Conservation (phyloP, 2,329 filamentous ascomycete genomes). For the Chrysoporthe austroafricana region DNA sequence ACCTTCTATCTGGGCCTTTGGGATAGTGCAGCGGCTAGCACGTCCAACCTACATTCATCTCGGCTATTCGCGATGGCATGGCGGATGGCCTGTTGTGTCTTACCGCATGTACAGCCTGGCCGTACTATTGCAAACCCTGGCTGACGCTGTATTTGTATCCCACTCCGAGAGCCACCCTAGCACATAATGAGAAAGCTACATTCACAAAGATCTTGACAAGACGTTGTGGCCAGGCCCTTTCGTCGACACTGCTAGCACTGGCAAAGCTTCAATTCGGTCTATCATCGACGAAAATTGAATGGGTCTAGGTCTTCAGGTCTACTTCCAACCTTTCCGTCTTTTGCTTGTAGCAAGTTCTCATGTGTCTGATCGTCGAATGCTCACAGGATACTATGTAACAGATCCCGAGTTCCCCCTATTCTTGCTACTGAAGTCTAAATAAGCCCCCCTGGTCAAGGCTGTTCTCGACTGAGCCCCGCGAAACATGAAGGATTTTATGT, state of each 20-base stretch:
- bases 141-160: constrained; percentile 3
- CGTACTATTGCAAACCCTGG: background rate
- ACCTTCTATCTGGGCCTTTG: background rate
- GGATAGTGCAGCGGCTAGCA: background rate
- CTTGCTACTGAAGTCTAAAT: background rate
- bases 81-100: background rate
- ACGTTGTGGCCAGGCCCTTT: background rate
- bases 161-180: background rate
- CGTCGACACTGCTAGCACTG: background rate
- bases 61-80: background rate
- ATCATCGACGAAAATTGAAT: background rate
- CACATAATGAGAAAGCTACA: background rate
- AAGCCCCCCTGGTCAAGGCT: background rate
- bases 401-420: background rate
- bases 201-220: background rate
- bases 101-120: background rate
- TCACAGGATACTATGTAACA: background rate
- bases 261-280: background rate
- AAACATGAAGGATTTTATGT: background rate
- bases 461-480: background rate
- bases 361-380: background rate
- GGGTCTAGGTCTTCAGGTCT: too few relatives aligned
- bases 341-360: background rate
- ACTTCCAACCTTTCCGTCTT: background rate
- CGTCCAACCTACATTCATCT: background rate